A percentile compares a stretch with the other conserved stretches of the same genome.
These are phyloP conservation scores for Micractinium conductrix DNA, from an alignment of 139 green algal genomes.

Conservation along the genomic window DNA sequence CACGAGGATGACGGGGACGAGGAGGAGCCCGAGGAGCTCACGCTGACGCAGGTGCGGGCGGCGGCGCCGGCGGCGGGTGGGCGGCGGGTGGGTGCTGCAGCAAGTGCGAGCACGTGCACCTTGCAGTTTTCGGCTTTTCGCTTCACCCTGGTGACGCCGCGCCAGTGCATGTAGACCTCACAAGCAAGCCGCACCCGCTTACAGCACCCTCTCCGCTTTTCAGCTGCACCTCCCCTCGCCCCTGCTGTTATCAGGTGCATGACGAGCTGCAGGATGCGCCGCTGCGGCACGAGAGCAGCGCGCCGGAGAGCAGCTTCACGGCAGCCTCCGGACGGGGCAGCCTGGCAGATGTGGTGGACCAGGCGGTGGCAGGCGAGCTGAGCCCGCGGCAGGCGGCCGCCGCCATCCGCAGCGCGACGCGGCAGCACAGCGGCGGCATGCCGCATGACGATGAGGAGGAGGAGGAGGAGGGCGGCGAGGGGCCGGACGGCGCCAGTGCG, in stretches of 20 bases:
- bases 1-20: slow-evolving; percentile 30
- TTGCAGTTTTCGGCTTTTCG: too few relatives aligned
- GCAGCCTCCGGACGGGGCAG: slow-evolving; percentile 8
- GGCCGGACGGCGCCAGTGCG: background rate
- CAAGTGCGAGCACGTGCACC: too few relatives aligned
- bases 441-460: background rate
- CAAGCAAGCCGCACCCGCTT: too few relatives aligned
- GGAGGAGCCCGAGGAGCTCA: slow-evolving; percentile 26
- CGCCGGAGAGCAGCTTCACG: slow-evolving; percentile 12
- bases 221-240: background rate
- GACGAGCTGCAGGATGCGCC: background rate
- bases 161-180: too few relatives aligned
- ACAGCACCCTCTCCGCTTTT: too few relatives aligned
- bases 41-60: slow-evolving; percentile 1
- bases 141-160: too few relatives aligned
- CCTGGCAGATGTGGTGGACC: slow-evolving; percentile 18
- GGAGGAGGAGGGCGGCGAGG: background rate
- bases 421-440: background rate
- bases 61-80: too few relatives aligned
- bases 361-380: slow-evolving; percentile 12
- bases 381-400: slow-evolving; percentile 19
- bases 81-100: too few relatives aligned
- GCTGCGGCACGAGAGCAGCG: slow-evolving; percentile 15
- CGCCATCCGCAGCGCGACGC: slow-evolving; percentile 33
- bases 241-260: background rate